Conservation (phyloP, 2,329 filamentous ascomycete genomes). For the Botrytis fragariae region DNA sequence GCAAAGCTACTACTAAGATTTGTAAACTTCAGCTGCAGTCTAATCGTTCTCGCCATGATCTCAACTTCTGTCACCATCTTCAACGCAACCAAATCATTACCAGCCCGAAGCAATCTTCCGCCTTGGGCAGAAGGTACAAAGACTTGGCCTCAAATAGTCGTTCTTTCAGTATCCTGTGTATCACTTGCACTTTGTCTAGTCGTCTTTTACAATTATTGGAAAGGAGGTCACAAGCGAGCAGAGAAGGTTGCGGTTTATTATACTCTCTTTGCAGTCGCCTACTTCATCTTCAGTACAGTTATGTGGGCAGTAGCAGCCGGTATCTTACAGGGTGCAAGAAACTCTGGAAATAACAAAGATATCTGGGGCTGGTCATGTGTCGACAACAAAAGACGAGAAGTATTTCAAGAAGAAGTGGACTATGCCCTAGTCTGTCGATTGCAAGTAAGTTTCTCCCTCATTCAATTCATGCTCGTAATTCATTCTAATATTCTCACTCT, state of each 20-base stretch:
- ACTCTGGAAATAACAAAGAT: conserved; percentile 74
- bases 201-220: conserved; percentile 83
- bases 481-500: conserved; percentile 27
- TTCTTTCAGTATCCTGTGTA: conserved; percentile 74
- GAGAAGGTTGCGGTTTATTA: conserved; percentile 96
- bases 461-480: background rate
- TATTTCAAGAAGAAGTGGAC: conserved; percentile 78
- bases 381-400: conserved; percentile 73
- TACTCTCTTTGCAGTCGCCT: conserved; percentile 86
- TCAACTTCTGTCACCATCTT: conserved; percentile 89
- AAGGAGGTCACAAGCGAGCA: conserved; percentile 81
- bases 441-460: conserved; percentile 52
- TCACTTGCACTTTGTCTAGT: conserved; percentile 76
- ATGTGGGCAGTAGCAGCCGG: conserved; percentile 90
- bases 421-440: conserved; percentile 91
- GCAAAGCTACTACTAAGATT: conserved; percentile 94
- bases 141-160: conserved; percentile 84
- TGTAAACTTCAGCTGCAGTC: conserved; percentile 93
- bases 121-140: conserved; percentile 79
- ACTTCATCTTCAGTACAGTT: conserved; percentile 89
- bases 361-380: conserved; percentile 99
- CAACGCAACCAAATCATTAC: conserved; percentile 75
- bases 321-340: conserved; percentile 75
- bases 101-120: conserved; percentile 74
- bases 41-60: conserved; percentile 91